Base-by-base conservation (phyloP, 2,329 filamentous ascomycete species). In the Harringtonia aguacate region DNA sequence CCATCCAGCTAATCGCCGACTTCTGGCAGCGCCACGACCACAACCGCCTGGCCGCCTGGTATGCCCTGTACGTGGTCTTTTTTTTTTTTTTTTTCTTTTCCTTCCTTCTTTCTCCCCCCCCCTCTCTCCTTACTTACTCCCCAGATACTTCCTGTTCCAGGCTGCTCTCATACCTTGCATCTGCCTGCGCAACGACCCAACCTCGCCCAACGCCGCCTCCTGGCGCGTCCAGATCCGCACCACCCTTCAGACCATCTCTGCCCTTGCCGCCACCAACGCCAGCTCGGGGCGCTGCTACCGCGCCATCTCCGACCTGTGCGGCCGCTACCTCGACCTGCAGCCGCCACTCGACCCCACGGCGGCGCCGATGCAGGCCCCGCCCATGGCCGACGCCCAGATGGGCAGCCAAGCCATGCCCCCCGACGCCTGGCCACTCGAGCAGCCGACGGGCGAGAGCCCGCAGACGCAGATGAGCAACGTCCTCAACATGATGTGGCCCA, bases 61-160 rank as follows among this genome's bases (percentile, higher is more conserved):
- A 70, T 47, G 59, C 52, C 8, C 36, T 63, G 57, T 71, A 69
- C n/a, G n/a, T n/a, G n/a, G n/a, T n/a, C n/a, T n/a, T n/a, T n/a
- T n/a, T n/a, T n/a, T n/a, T n/a, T n/a, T n/a, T n/a, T n/a, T n/a
- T n/a, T n/a, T n/a, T n/a, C n/a, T n/a, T n/a, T n/a, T n/a, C n/a
- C n/a, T n/a, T n/a, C n/a, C n/a, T n/a, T n/a, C n/a, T n/a, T n/a
- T n/a, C n/a, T n/a, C n/a, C n/a, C n/a, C n/a, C n/a, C n/a, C n/a
- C n/a, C n/a, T n/a, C n/a, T n/a, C n/a, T n/a, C n/a, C n/a, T n/a
- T n/a, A n/a, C n/a, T n/a, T n/a, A n/a, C n/a, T n/a, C n/a, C n/a
- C n/a, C n/a, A n/a, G n/a, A n/a, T n/a, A n/a, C 49, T 71, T 71
- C 45, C 57, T 71, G 6, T 72, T 72, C 43, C 69, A 72, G 45